Conservation (phyloP, 31 red algal genomes). For the Odonthalia washingtoniensis region DNA sequence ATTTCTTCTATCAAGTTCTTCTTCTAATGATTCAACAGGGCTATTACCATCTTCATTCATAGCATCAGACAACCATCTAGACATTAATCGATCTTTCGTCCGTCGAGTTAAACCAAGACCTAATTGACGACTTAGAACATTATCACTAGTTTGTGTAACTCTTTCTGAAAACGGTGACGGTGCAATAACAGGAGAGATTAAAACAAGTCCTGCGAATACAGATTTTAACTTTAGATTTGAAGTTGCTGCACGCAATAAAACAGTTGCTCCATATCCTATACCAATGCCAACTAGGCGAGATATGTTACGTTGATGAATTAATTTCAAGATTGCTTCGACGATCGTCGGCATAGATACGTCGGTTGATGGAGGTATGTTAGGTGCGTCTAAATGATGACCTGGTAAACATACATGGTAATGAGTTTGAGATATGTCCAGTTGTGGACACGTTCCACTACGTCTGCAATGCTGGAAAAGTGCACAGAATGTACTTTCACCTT, state of each 20-base stretch:
- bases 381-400: slow-evolving; percentile 45
- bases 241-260: slow-evolving; percentile 51
- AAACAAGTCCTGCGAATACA: slow-evolving; percentile 57
- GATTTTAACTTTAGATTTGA: background rate
- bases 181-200: slow-evolving; percentile 53
- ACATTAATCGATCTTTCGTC: slow-evolving; percentile 57
- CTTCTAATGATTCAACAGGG: slow-evolving; percentile 49
- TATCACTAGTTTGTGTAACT: slow-evolving; percentile 22
- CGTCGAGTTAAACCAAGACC: slow-evolving; percentile 52
- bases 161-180: slow-evolving; percentile 39
- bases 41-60: slow-evolving; percentile 40
- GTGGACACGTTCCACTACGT: slow-evolving; percentile 14
- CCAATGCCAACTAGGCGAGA: slow-evolving; percentile 44
- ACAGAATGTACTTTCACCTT: slow-evolving; percentile 40
- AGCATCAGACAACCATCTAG: slow-evolving; percentile 57
- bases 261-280: slow-evolving; percentile 46
- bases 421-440: slow-evolving; percentile 46
- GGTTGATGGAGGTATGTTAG: slow-evolving; percentile 8
- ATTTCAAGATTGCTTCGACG: slow-evolving; percentile 19
- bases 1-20: slow-evolving; percentile 60
- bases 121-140: slow-evolving; percentile 42
- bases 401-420: slow-evolving; percentile 56
- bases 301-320: slow-evolving; percentile 38
- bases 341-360: slow-evolving; percentile 14
- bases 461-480: slow-evolving; percentile 49